Percentiles rank a stretch among this genome's conserved stretches.
phyloP scores from a whole-genome alignment of 2,329 filamentous ascomycete genomes.

The Tolypocladium tundrense region DNA sequence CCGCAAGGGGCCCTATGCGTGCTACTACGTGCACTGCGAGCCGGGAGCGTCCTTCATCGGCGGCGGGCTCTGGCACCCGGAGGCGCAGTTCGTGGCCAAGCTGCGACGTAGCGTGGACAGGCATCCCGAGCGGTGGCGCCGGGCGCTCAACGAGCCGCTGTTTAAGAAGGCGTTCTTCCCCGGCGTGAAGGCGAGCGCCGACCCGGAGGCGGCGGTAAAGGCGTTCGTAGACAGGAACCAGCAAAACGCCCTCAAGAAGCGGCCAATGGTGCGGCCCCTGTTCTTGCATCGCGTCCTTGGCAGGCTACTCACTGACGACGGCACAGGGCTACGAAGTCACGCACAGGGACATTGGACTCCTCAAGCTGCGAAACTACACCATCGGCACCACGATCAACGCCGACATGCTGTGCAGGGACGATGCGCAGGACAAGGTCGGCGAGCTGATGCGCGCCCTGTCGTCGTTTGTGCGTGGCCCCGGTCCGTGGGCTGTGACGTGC shows the following conservation, averaged over 20 bases:
- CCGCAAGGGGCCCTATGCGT: constrained; percentile 76
- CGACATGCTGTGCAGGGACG: constrained; percentile 48
- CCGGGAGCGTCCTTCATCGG: constrained; percentile 64
- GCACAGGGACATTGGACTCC: constrained; percentile 68
- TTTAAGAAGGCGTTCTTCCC: constrained; percentile 59
- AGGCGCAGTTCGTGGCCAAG: constrained; percentile 51
- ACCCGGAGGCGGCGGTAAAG: constrained; percentile 45
- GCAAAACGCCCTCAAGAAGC: constrained; percentile 70
- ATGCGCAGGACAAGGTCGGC: constrained; percentile 55
- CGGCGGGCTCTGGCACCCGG: constrained; percentile 75
- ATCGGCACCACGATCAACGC: constrained; percentile 59
- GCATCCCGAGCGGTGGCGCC: constrained; percentile 59
- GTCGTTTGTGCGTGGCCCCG: constrained; percentile 53
- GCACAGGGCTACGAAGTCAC: constrained; percentile 60
- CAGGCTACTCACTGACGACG: background rate
- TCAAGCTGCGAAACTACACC: constrained; percentile 73
- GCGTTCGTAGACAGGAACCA: constrained; percentile 63
- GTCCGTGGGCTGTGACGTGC: background rate
- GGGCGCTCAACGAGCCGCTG: constrained; percentile 48
- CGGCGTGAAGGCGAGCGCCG: constrained; percentile 18
- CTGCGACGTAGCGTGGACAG: constrained; percentile 68
- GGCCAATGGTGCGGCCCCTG: constrained; percentile 61
- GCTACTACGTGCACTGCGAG: constrained; percentile 79
- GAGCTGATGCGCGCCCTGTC: constrained; percentile 58
- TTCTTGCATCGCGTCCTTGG: background rate